Conservation (phyloP, 345 rosid genomes). For the Excoecaria cochinchinensis region DNA sequence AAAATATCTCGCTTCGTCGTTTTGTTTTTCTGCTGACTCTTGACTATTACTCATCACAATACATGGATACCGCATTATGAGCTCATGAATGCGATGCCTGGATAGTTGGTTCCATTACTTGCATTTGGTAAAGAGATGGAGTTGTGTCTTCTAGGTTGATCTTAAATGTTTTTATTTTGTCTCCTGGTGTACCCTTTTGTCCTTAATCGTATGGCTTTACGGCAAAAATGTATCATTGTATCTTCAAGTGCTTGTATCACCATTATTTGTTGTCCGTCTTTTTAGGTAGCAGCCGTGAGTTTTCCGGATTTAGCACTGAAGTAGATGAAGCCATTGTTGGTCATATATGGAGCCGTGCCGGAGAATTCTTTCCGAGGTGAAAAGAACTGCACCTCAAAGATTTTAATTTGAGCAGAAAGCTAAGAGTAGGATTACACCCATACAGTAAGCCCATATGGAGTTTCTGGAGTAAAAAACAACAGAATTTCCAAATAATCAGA, state of each 20-base stretch:
- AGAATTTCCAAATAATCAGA: background rate
- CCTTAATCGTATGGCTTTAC: background rate
- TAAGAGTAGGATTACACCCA: slow-evolving; percentile 93
- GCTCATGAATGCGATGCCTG: background rate
- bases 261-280: slow-evolving; percentile 13
- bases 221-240: background rate
- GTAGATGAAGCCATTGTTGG: slow-evolving; percentile 56
- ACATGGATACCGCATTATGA: background rate
- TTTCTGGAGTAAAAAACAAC: slow-evolving; percentile 4
- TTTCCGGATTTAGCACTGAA: slow-evolving; percentile 70
- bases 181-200: background rate
- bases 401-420: slow-evolving; percentile 50
- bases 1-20: too few species aligned
- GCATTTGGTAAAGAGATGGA: background rate
- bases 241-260: slow-evolving; percentile 5
- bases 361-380: slow-evolving; percentile 74
- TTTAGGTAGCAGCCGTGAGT: slow-evolving; percentile 91
- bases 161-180: background rate
- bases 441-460: slow-evolving; percentile 59
- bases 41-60: background rate
- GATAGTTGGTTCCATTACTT: background rate
- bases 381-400: slow-evolving; percentile 44
- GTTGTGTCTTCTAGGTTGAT: background rate
- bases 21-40: background rate
- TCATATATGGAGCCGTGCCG: slow-evolving; percentile 72